Conservation (phyloP, 306 rosid genomes). For the Cyclanthera cordifolia region DNA sequence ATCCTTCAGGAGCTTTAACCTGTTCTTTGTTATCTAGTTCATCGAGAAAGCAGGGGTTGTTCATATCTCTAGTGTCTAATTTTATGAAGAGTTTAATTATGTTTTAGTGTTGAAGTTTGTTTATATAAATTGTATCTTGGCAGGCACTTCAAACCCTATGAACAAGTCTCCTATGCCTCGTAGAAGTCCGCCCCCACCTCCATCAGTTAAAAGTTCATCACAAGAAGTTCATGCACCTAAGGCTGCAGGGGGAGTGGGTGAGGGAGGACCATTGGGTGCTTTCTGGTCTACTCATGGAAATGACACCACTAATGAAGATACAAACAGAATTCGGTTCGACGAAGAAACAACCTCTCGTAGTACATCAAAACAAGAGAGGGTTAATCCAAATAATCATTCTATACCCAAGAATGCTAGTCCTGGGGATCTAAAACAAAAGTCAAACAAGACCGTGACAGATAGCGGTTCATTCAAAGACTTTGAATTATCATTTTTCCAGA, state of each 20-base stretch:
- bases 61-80: not conserved
- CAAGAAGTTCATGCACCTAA: slow-evolving; percentile 37
- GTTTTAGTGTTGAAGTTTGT: slow-evolving; percentile 10
- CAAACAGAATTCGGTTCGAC: slow-evolving; percentile 43
- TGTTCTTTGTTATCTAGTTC: not conserved
- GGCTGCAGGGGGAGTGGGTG: slow-evolving; percentile 31
- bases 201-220: slow-evolving; percentile 48
- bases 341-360: slow-evolving; percentile 48
- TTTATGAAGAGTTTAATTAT: not conserved
- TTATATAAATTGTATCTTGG: slow-evolving; percentile 16
- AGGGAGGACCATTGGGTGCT: slow-evolving; percentile 57
- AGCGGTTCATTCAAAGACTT: slow-evolving; percentile 45
- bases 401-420: slow-evolving; percentile 33
- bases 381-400: slow-evolving; percentile 32
- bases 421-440: slow-evolving; percentile 37
- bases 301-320: slow-evolving; percentile 35
- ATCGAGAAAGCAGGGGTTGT: not conserved
- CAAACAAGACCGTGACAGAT: slow-evolving; percentile 31
- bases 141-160: slow-evolving; percentile 46
- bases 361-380: slow-evolving; percentile 32
- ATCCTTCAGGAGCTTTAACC: not conserved
- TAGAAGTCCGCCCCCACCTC: slow-evolving; percentile 71
- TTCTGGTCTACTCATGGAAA: slow-evolving; percentile 84
- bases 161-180: slow-evolving; percentile 51
- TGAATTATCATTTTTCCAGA: slow-evolving; percentile 45